phyloP scores from a whole-genome alignment of 2,329 filamentous ascomycete genomes.

The Venturia aucupariae region DNA sequence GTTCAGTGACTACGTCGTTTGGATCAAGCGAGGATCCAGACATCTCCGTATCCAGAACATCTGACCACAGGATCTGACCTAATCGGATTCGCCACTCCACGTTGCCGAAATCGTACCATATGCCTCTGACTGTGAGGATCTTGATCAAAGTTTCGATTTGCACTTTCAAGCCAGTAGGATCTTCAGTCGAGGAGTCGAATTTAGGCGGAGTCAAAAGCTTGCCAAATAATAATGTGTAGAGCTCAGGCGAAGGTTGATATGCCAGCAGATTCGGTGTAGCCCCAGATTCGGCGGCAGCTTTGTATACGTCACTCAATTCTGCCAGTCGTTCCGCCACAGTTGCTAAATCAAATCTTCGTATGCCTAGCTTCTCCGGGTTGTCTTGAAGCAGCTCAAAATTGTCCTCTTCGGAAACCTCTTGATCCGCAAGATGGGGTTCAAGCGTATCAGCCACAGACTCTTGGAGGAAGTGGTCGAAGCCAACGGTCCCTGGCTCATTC shows the following conservation, averaged over 20 bases:
- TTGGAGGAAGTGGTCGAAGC: conserved; percentile 60
- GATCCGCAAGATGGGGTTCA: conserved; percentile 41
- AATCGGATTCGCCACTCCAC: conserved; percentile 67
- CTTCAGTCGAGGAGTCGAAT: conserved; percentile 35
- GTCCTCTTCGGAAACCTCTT: conserved; percentile 28
- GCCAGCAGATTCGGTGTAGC: conserved; percentile 43
- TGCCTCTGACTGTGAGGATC: conserved; percentile 53
- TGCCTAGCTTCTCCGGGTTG: conserved; percentile 30
- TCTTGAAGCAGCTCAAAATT: conserved; percentile 35
- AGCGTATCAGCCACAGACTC: conserved; percentile 55
- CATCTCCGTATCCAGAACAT: conserved; percentile 19
- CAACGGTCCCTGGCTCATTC: conserved; percentile 60
- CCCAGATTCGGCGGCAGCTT: conserved; percentile 43
- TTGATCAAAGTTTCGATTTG: conserved; percentile 62
- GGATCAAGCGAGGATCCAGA: conserved; percentile 8
- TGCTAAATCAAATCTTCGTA: conserved; percentile 25
- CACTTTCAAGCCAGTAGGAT: conserved; percentile 54
- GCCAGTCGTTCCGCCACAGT: conserved; percentile 28
- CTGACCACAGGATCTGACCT: conserved; percentile 62
- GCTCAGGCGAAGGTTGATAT: conserved; percentile 43
- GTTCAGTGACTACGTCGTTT: conserved; percentile 28
- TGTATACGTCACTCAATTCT: conserved; percentile 44
- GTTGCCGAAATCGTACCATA: conserved; percentile 66
- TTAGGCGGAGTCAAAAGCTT: conserved; percentile 33
- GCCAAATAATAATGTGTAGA: conserved; percentile 35